These are phyloP conservation scores for Microcyclosporella mali DNA, from an alignment of 2,329 filamentous ascomycete genomes.

Conservation along the genomic window DNA sequence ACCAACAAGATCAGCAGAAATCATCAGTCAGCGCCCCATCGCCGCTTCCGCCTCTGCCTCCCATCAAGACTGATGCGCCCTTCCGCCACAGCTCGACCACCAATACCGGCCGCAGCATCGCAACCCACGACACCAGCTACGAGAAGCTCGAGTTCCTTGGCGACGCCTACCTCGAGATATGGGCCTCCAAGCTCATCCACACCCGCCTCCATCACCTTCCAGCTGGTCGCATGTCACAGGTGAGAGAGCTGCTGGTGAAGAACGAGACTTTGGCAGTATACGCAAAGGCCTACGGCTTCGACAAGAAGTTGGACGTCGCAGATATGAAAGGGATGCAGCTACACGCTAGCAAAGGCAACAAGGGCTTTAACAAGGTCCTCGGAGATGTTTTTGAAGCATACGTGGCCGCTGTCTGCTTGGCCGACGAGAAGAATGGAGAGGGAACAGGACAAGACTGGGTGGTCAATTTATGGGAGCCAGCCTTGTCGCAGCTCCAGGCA, in stretches of 20 bases:
- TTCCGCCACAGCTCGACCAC: constrained; percentile 31
- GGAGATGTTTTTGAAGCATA: constrained; percentile 91
- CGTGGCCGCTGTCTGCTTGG: constrained; percentile 69
- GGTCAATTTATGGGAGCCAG: constrained; percentile 62
- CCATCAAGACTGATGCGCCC: constrained; percentile 3
- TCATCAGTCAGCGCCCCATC: not conserved
- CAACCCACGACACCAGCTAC: constrained; percentile 47
- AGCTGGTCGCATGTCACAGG: constrained; percentile 64
- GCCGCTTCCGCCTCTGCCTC: not conserved
- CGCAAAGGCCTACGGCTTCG: constrained; percentile 63
- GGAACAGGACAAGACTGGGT: constrained; percentile 63
- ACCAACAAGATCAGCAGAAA: not conserved
- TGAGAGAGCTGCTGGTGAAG: constrained; percentile 72
- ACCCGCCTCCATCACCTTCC: constrained; percentile 60
- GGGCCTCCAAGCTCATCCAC: constrained; percentile 69
- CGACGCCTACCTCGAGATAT: constrained; percentile 75
- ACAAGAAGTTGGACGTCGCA: constrained; percentile 54
- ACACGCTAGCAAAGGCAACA: constrained; percentile 37
- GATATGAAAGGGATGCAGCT: constrained; percentile 14
- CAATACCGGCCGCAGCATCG: constrained; percentile 18
- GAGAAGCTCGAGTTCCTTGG: constrained; percentile 85
- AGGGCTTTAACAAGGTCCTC: constrained; percentile 62
- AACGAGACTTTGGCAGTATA: constrained; percentile 72
- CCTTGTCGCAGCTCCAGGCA: too few relatives aligned
- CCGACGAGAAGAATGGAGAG: constrained; percentile 59